Evolutionary conservation across 306 rosid genomes (phyloP).

Genomic region (Dalbergia oliveri): DNA sequence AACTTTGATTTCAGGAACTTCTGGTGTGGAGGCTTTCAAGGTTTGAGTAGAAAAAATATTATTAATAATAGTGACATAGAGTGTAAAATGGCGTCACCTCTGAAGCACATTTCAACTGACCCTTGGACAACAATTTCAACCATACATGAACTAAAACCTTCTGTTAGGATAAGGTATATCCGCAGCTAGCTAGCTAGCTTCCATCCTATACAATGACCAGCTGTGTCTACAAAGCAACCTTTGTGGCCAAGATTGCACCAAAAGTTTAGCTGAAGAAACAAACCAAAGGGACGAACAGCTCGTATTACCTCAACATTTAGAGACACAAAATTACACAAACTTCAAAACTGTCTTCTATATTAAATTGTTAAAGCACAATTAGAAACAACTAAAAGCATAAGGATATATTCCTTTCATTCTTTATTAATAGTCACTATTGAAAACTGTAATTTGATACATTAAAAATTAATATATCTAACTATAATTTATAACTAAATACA

Average conservation of each 20-base stretch:
- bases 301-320: neutral
- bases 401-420: too few species aligned
- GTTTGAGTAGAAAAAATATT: neutral
- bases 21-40: constrained; percentile 14
- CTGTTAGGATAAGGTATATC: constrained; percentile 15
- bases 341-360: neutral
- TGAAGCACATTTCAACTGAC: constrained; percentile 26
- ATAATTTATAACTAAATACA: too few species aligned
- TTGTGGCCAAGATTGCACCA: constrained; percentile 38
- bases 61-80: too few species aligned
- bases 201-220: constrained; percentile 6
- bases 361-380: neutral
- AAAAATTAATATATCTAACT: too few species aligned
- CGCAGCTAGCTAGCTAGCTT: constrained; percentile 8
- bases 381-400: neutral
- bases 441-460: too few species aligned
- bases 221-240: neutral
- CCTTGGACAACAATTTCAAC: constrained; percentile 21
- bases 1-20: neutral
- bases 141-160: constrained; percentile 36
- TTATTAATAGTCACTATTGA: too few species aligned
- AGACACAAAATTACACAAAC: neutral
- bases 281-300: neutral
- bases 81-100: neutral
- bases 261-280: constrained; percentile 1